Evolutionary conservation across 768 basidiomycete species (phyloP), one percentile per base, ranked within the genome.

Genomic region (Strobilomyces confusus): DNA sequence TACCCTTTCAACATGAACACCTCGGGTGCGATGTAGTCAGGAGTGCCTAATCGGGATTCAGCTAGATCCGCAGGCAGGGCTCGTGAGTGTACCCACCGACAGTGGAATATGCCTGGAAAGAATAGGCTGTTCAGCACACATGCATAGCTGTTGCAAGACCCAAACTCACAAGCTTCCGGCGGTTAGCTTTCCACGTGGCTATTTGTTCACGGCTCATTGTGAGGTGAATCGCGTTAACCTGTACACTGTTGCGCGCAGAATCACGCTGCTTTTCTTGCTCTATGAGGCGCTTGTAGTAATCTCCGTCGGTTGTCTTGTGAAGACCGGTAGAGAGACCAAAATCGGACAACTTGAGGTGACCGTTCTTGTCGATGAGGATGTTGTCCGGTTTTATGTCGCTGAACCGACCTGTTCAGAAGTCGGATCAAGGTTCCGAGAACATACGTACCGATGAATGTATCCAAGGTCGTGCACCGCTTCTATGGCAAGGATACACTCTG

Each of bases 381-480:
- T 99, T 99, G 72, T 99, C 95, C 22, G 95, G 95, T 75, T 99
- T 99, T 72, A 99, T 98, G 69, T 99, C 95, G 61, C 95, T 98
- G 71, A 22, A 51, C 33, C 48, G 23, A 14, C 15, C 5, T 26
- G 20, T 51, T 65, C 26, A 60, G 32, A 14, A 5, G 43, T 23
- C 6, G 25, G 33, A 9, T 25, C 40, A 6, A 46, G 5, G 48
- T 37, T 44, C 19, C 19, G 22, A 20, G 64, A 30, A 30, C 22
- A 49, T 25, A 52, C 87, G 46, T 55, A 93, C 95, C 95, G 89
- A 71, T 99, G 95, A 60, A 99, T 98, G 70, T 98, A 98, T 11
- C 97, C 95, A n/a, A 98, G 81, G 61, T 91, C 90, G 71, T 99
- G 95, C 2, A 99, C 95, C 2, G 95, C 97, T 69, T 99, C 95